Evolutionary conservation across 345 rosid species (phyloP), one percentile per base, ranked within the genome.

Genomic region (Aquilaria sinensis): DNA sequence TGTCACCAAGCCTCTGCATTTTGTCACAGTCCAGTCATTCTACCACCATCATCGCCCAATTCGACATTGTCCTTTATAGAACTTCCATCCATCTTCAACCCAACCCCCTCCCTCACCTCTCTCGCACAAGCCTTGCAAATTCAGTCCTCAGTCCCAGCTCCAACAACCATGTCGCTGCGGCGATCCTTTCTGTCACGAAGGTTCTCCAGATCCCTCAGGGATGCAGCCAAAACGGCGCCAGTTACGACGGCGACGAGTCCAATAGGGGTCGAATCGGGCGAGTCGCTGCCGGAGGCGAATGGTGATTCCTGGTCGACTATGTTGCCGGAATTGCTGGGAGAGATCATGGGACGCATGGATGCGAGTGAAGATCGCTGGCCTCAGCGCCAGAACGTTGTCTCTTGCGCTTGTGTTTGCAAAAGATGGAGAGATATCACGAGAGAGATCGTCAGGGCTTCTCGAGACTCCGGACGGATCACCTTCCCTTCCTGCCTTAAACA

Each of bases 401-500:
- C 84, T 9, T 82, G 88, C 54, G 97, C 96, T 6, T 81, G 97
- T 64, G 98, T 87, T 32, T 87, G 97, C 13, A 89, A 84, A 77
- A 78, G 78, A 61, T 93, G 98, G 96, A 87, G 98, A 78, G 87
- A 81, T 4, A 71, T 82, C 56, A 74, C 90, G 31, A 80, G 67
- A 51, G 94, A 85, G 33, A 73, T 84, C 53, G 88, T 86, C 56
- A 67, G 48, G 71, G 69, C 56, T 66, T 80, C 92, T 30, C 66
- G 45, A 30, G 67, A 61, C 31, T 54, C 53, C 7, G 88, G 81
- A 67, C 81, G 72, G 67, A 92, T 92, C 46, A 92, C 98, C 46
- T 93, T 89, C 76, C 98, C 98, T 73, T 83, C 94, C 59, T 89
- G 92, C 57, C 97, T 93, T 45, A 89, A 87, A 70, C 85, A 82